phyloP scores from a whole-genome alignment of 1,139 yeast genomes.

The Hanseniaspora gamundiae region DNA sequence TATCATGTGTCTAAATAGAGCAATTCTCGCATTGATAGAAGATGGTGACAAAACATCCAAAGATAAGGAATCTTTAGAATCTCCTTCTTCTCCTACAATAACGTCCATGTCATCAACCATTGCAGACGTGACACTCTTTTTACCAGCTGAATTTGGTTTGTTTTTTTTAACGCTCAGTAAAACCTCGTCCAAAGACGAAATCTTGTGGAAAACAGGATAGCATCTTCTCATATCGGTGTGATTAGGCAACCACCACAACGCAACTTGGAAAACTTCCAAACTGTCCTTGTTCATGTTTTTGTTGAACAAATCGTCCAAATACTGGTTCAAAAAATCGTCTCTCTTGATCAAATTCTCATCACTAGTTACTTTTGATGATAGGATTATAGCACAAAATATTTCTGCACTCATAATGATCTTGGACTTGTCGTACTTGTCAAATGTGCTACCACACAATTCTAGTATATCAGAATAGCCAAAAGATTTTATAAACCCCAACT shows the following conservation, averaged over 20 bases:
- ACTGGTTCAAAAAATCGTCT: constrained; percentile 36
- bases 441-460: constrained; percentile 37
- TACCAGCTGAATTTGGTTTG: too few species aligned
- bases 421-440: constrained; percentile 50
- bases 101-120: constrained; percentile 26
- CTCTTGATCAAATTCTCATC: constrained; percentile 26
- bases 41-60: constrained; percentile 4
- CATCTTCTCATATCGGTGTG: constrained; percentile 58
- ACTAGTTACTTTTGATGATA: constrained; percentile 34
- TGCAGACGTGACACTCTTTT: too few species aligned
- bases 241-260: constrained; percentile 64
- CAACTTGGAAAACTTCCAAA: constrained; percentile 62
- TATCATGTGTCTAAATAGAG: constrained; percentile 43
- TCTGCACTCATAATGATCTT: constrained; percentile 55
- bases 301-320: constrained; percentile 37
- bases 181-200: constrained; percentile 32
- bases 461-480: constrained; percentile 34
- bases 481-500: constrained; percentile 29
- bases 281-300: constrained; percentile 69
- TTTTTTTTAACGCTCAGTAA: constrained; percentile 29
- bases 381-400: constrained; percentile 43
- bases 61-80: not conserved
- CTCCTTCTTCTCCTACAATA: constrained; percentile 6
- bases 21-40: constrained; percentile 26
- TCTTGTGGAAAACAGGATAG: constrained; percentile 36